Conservation (phyloP, 2,329 filamentous ascomycete genomes). For the Paramyrothecium roridum region DNA sequence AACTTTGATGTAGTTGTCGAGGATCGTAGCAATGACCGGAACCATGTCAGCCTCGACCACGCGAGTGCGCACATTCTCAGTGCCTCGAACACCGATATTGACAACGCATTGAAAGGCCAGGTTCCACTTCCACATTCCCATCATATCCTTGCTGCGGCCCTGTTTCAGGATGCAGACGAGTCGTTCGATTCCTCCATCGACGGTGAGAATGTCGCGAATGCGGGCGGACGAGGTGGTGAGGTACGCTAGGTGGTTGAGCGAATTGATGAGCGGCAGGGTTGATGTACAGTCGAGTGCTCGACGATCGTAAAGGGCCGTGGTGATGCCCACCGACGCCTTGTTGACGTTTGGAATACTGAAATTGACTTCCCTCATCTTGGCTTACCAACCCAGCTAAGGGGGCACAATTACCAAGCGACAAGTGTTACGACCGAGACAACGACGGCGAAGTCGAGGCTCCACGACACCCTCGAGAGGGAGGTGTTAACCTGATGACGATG, state of each 20-base stretch:
- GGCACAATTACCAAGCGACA: background rate
- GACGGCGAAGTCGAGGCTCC: background rate
- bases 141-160: conserved; percentile 94
- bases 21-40: conserved; percentile 94
- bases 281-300: conserved; percentile 97
- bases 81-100: conserved; percentile 95
- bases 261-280: conserved; percentile 96
- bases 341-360: conserved; percentile 99
- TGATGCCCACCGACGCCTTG: conserved; percentile 98
- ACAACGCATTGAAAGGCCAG: conserved; percentile 98
- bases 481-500: background rate
- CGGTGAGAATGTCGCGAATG: conserved; percentile 94
- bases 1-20: conserved; percentile 97
- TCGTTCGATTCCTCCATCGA: conserved; percentile 96
- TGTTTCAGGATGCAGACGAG: conserved; percentile 98
- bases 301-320: conserved; percentile 95
- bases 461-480: background rate
- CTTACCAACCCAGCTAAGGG: conserved; percentile 8
- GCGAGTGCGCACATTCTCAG: conserved; percentile 87
- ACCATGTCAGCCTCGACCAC: conserved; percentile 99
- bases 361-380: conserved; percentile 97
- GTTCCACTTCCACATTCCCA: conserved; percentile 99
- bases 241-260: conserved; percentile 96
- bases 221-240: conserved; percentile 96
- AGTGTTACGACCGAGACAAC: background rate